Evolutionary conservation across 2,329 filamentous ascomycete species (phyloP), one percentile per base, ranked within the genome.

Genomic region (Fragosphaeria purpurea): DNA sequence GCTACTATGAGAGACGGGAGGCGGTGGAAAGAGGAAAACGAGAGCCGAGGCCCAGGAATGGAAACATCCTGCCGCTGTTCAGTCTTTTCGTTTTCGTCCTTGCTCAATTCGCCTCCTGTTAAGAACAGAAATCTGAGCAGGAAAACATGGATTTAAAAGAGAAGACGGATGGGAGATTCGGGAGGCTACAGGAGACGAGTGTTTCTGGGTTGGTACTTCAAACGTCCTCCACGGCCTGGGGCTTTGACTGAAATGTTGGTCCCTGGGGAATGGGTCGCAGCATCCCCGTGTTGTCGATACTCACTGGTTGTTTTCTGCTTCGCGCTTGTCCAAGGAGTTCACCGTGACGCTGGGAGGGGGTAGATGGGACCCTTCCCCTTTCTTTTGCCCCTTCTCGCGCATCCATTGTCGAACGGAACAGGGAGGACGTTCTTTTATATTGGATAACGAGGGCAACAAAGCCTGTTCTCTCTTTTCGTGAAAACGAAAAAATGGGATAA

Each of bases 101-200:
- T 42, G 22, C 22, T 22, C 22, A 2, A 22, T 22, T 22, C 22
- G 22, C 22, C n/a, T 38, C 34, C n/a, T 38, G 10, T 9, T 47
- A 61, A 65, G 63, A 65, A 65, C 63, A 64, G 63, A 65, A 55
- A 65, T 64, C 63, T 59, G 63, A 65, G 63, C 62, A 62, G 60
- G 35, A 22, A n/a, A 38, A 11, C 13, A 13, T 41, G 13, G 44
- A 31, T 33, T 13, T 44, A 41, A 13, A 8, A 12, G 34, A 22
- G 13, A 32, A 37, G 13, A 3, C 10, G 31, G 32, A 30, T 3
- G n/a, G 30, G 40, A 13, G 39, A 6, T 6, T 43, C 47, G 22
- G 22, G 22, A 22, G 22, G 22, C 22, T 22, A 37, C 11, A 37
- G 7, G 35, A 37, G 11, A 37, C 35, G 11, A 37, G 46, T 48